Base-by-base conservation (phyloP, 2,329 filamentous ascomycete genomes). In the Didymellaceae sp. region DNA sequence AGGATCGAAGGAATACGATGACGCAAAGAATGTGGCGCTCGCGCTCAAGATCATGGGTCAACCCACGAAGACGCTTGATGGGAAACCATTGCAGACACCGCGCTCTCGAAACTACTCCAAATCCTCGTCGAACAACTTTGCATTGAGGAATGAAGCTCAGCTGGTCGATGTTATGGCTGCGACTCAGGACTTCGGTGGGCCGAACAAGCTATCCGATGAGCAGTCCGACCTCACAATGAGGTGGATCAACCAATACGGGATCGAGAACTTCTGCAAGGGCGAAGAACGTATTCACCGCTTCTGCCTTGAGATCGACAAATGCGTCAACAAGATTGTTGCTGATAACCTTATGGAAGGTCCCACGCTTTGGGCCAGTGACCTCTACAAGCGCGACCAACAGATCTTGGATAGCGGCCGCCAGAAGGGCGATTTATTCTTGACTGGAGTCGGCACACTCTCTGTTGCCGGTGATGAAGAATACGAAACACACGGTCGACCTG, bases 261-360 rank as follows among this genome's bases (percentile, higher is more conserved):
- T 97, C 24, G 91, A 95, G 70, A 96, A 96, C 66, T 93, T 97
- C 61, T 99, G 94, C 74, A 88, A 86, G 61, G 94, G 93, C 5
- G 94, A 99, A 70, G 94, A 99, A 74, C 81, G 94, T 41, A 93
- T 99, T 26, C 94, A 97, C 70, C 86, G 92, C 9, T 94, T 99
- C 72, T 94, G 88, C 67, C 89, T 91, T 59, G 94, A 97, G 70
- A 83, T 97, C 21, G 89, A 93, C 63, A 88, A 85, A 55, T 96
- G 91, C 66, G 87, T 96, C 57, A 88, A 86, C 60, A 91, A 91
- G 68, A 79, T 97, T 6, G 87, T 96, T 22, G 91, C 90, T 21
- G 90, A 95, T 52, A 91, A 86, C 35, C 86, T 96, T 55, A 80
- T 89, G 54, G 90, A 96, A 28, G 90, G 89, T 0, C 91, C 93